Evolutionary conservation across 768 basidiomycete genomes (phyloP).

Genomic region (Auriculariales sp.): DNA sequence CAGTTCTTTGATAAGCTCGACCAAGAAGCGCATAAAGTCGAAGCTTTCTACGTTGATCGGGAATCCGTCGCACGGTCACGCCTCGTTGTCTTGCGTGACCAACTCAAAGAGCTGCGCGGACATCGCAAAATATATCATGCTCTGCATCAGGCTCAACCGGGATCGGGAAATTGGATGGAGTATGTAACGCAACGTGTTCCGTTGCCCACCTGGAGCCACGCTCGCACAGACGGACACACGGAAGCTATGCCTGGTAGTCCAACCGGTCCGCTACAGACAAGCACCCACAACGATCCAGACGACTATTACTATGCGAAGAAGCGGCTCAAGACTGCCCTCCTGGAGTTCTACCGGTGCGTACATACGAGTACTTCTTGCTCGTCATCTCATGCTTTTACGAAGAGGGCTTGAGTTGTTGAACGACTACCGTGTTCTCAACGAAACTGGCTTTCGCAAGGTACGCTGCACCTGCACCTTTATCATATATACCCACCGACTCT

Average conservation of each 20-base stretch:
- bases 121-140: constrained; percentile 52
- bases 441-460: constrained; percentile 73
- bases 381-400: not conserved
- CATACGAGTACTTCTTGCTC: not conserved
- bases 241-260: not conserved
- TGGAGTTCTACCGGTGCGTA: constrained; percentile 67
- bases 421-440: constrained; percentile 82
- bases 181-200: not conserved
- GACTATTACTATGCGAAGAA: constrained; percentile 77
- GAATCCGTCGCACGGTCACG: constrained; percentile 38
- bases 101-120: constrained; percentile 59
- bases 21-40: constrained; percentile 69
- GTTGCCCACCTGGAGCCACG: constrained; percentile 1
- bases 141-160: not conserved
- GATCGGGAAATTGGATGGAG: too few relatives aligned
- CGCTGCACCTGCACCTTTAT: not conserved
- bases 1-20: constrained; percentile 72
- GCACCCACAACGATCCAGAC: constrained; percentile 39
- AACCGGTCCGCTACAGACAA: not conserved
- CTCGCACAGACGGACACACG: not conserved
- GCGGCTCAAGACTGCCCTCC: constrained; percentile 66
- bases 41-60: constrained; percentile 61
- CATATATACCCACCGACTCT: not conserved
- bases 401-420: constrained; percentile 75
- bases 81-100: constrained; percentile 31